Evolutionary conservation across 2,329 filamentous ascomycete genomes (phyloP), one percentile per base, ranked within the genome.

Genomic region (Fusarium tjaetaba): DNA sequence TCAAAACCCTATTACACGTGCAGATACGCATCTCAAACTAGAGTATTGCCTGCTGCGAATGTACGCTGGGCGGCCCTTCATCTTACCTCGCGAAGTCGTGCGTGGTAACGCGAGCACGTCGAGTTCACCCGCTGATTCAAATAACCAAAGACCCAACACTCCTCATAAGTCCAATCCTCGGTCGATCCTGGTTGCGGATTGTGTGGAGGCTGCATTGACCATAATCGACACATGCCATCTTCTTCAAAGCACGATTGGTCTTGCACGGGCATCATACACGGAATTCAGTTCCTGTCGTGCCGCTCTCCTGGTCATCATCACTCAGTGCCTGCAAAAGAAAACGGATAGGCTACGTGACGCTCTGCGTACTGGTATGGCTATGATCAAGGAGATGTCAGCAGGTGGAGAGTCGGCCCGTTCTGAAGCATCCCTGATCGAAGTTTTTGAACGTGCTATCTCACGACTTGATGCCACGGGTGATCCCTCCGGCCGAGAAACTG

Each of bases 241-340:
- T 8, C 82, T 89, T 9, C 84, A 85, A 43, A 84, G 84, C 49
- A 85, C 84, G n/a, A 84, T 85, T 20, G 87, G 87, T 22, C 85
- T 89, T 59, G 87, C 87, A 11, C 84, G 86, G 36, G 86, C 87
- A 6, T 88, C 86, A 0, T 89, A 88, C 72, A 88, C 86, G 7
- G 87, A 89, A 70, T 89, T 88, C 74, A 88, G 86, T 75, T 86
- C 87, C 7, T 88, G 86, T 57, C 86, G 87, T 46, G 87, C 86
- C 15, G 87, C 87, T 14, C 79, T 89, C 11, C 81, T 89, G 6
- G 87, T 88, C 34, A 80, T 84, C 51, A 82, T 83, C 38, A 82
- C 82, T 4, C 82, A 84, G 53, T 84, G 81, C 49, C 75, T 84
- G 42, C 81, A 81, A 45, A 79, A 79, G 63, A 81, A 80, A 49